A percentile compares a stretch with the other conserved stretches of the same genome.
These are phyloP conservation scores for Cinnamomum chago DNA, from an alignment of 164 flowering plant species.

Conservation along the genomic window DNA sequence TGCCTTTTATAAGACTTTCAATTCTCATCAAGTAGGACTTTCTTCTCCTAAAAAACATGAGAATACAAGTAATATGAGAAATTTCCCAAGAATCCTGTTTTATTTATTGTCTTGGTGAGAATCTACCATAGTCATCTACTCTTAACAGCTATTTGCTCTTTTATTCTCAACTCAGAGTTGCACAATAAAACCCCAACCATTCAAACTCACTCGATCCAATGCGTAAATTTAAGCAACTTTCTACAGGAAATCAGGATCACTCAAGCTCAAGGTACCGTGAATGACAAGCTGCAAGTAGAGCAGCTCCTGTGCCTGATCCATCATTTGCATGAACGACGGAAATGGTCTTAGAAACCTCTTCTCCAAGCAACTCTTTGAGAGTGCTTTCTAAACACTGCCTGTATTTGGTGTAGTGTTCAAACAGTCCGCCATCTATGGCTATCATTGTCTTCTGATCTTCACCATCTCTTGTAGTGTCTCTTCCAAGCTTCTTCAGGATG, in stretches of 20 bases:
- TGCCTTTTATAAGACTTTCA: too few relatives aligned
- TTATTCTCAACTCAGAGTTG: too few relatives aligned
- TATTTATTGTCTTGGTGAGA: too few relatives aligned
- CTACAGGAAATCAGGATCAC: slow-evolving; percentile 28
- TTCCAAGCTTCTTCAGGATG: slow-evolving; percentile 76
- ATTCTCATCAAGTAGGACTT: too few relatives aligned
- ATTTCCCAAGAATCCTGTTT: too few relatives aligned
- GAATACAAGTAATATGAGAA: too few relatives aligned
- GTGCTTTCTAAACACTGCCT: slow-evolving; percentile 53
- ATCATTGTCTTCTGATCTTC: slow-evolving; percentile 60
- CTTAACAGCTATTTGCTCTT: too few relatives aligned
- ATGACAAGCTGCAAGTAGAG: slow-evolving; percentile 91
- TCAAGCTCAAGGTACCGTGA: slow-evolving; percentile 61
- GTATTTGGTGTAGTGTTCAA: slow-evolving; percentile 75
- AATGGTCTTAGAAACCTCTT: slow-evolving; percentile 39
- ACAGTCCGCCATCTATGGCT: slow-evolving; percentile 86
- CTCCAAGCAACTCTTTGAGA: slow-evolving; percentile 65
- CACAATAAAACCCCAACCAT: too few relatives aligned
- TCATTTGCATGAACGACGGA: slow-evolving; percentile 60
- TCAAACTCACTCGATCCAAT: too few relatives aligned
- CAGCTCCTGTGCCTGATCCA: slow-evolving; percentile 93
- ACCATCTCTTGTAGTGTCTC: slow-evolving; percentile 49
- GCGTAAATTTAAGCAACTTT: too few relatives aligned
- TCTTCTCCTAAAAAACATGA: too few relatives aligned
- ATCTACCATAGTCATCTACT: too few relatives aligned